phyloP scores from a whole-genome alignment of 305 asterid genomes.

The Solanum hybrid region DNA sequence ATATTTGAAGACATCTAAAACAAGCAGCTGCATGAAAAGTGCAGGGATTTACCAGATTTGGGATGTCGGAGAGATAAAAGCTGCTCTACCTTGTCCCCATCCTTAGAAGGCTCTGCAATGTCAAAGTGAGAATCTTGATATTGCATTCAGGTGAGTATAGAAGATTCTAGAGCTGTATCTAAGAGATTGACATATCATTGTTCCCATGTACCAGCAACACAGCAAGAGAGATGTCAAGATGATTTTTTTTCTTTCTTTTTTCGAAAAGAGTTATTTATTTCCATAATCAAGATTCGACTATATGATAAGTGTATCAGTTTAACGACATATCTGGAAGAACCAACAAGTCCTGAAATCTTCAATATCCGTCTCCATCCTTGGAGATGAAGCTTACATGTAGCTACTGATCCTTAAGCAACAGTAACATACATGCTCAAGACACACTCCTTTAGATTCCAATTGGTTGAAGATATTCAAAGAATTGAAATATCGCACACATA shows the following conservation, averaged over 20 bases:
- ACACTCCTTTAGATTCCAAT: not conserved
- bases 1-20: not conserved
- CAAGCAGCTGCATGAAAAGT: not conserved
- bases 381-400: not conserved
- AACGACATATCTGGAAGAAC: not conserved
- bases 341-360: not conserved
- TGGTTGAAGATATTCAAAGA: not conserved
- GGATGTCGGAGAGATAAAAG: slow-evolving; percentile 75
- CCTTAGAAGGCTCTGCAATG: slow-evolving; percentile 43
- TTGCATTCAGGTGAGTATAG: not conserved
- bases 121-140: not conserved
- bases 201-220: not conserved
- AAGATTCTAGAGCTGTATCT: not conserved
- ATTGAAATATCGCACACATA: not conserved
- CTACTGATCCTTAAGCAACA: not conserved
- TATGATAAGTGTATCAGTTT: not conserved
- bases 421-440: not conserved
- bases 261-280: not conserved
- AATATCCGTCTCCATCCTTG: not conserved
- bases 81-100: slow-evolving; percentile 31
- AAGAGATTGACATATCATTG: not conserved
- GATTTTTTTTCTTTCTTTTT: not conserved
- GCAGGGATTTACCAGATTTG: slow-evolving; percentile 52
- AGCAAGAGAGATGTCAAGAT: not conserved
- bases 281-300: not conserved